phyloP scores from a whole-genome alignment of 306 rosid genomes.

The Neltuma alba region DNA sequence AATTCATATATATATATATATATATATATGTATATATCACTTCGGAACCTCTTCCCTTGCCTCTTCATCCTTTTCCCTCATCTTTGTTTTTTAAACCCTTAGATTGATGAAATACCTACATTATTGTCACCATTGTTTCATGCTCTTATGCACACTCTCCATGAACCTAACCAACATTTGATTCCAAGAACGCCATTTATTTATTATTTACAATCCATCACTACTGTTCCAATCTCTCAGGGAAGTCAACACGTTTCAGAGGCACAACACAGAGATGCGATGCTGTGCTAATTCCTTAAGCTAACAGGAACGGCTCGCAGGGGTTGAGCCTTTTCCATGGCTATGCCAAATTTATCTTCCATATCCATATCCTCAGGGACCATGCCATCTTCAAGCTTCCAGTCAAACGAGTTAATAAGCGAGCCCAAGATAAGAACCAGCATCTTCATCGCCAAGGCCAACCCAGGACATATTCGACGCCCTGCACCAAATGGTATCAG shows the following conservation, averaged over 20 bases:
- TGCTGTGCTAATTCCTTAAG: not conserved
- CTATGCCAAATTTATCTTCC: slow-evolving; percentile 6
- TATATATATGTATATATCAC: too few relatives aligned
- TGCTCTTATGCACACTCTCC: not conserved
- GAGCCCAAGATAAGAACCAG: slow-evolving; percentile 45
- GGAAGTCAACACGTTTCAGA: not conserved
- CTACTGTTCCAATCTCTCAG: not conserved
- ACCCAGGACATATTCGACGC: slow-evolving; percentile 53
- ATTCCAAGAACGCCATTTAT: not conserved
- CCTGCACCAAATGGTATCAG: slow-evolving; percentile 49
- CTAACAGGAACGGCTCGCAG: not conserved
- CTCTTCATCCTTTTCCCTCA: too few relatives aligned
- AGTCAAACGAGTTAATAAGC: slow-evolving; percentile 48
- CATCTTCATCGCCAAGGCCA: slow-evolving; percentile 36
- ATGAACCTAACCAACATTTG: not conserved
- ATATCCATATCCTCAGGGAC: not conserved
- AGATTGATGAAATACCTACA: too few relatives aligned
- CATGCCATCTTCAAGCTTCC: slow-evolving; percentile 17
- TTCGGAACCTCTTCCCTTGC: too few relatives aligned
- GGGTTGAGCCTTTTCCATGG: not conserved
- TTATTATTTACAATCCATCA: not conserved
- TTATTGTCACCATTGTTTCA: not conserved
- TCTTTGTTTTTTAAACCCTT: too few relatives aligned
- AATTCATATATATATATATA: too few relatives aligned
- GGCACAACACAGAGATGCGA: not conserved